A percentile compares a stretch with the other conserved stretches of the same genome.
These are phyloP conservation scores for Candida nitratophila DNA, from an alignment of 805 yeast species.

Conservation along the genomic window DNA sequence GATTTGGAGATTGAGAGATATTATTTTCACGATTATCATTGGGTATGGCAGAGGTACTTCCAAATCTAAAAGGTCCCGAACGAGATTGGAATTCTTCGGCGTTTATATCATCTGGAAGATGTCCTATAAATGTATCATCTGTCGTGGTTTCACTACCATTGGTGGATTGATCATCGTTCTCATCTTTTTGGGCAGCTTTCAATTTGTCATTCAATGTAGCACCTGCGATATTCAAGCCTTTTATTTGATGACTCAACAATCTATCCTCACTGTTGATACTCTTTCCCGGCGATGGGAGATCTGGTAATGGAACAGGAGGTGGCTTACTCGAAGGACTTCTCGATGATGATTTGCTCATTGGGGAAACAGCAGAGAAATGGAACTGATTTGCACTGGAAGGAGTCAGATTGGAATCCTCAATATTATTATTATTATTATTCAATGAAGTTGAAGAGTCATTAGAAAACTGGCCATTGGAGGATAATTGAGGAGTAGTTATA, in stretches of 20 bases:
- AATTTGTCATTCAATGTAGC: not conserved
- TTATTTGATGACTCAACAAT: constrained; percentile 1
- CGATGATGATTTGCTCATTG: not conserved
- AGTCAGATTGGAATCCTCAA: not conserved
- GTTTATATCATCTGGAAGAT: not conserved
- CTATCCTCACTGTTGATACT: not conserved
- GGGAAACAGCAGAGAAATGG: not conserved
- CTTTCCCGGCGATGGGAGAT: not conserved
- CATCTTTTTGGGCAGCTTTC: not conserved
- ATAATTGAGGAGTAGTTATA: not conserved
- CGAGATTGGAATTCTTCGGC: not conserved
- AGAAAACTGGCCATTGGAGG: not conserved
- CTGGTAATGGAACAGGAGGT: constrained; percentile 1
- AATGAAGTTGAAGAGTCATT: not conserved
- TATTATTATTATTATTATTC: not conserved
- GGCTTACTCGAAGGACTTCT: not conserved
- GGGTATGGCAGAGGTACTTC: constrained; percentile 1
- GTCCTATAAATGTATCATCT: not conserved
- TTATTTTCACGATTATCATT: not conserved
- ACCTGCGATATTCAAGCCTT: constrained; percentile 20
- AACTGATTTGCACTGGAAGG: not conserved
- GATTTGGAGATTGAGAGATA: not conserved
- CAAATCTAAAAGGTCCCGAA: constrained; percentile 13
- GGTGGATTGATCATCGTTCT: not conserved
- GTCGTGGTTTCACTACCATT: not conserved